These are phyloP conservation scores for Blastobotrys terrestris DNA, from an alignment of 805 yeast genomes.

Conservation along the genomic window DNA sequence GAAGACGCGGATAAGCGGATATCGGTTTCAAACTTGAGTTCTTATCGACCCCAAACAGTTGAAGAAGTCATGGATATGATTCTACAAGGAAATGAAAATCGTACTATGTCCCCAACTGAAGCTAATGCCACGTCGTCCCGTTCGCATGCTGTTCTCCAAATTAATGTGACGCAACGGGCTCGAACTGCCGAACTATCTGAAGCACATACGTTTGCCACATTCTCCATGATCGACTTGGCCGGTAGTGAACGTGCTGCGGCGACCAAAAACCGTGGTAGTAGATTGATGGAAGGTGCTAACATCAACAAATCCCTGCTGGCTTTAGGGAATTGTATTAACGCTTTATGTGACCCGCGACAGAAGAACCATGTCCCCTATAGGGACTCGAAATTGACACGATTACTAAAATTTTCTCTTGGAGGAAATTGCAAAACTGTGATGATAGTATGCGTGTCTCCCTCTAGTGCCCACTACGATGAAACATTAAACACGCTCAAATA, in stretches of 20 bases:
- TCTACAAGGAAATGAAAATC: conserved; percentile 59
- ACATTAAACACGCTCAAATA: conserved; percentile 85
- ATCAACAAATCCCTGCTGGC: conserved; percentile 85
- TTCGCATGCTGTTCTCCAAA: conserved; percentile 89
- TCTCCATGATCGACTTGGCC: conserved; percentile 86
- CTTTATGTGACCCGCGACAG: conserved; percentile 67
- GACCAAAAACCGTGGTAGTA: conserved; percentile 73
- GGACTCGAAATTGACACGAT: conserved; percentile 82
- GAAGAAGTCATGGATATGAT: conserved; percentile 56
- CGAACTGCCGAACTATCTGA: conserved; percentile 59
- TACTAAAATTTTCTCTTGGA: conserved; percentile 82
- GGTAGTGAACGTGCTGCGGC: conserved; percentile 94
- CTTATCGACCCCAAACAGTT: conserved; percentile 45
- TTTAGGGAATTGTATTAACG: conserved; percentile 89
- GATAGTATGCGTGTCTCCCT: conserved; percentile 92
- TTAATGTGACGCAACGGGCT: conserved; percentile 57
- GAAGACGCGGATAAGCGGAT: conserved; percentile 66
- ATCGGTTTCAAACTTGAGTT: conserved; percentile 63
- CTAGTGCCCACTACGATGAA: conserved; percentile 83
- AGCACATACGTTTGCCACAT: conserved; percentile 67
- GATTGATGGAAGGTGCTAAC: conserved; percentile 88
- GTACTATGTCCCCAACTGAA: conserved; percentile 83
- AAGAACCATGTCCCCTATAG: conserved; percentile 80
- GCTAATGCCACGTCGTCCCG: conserved; percentile 89
- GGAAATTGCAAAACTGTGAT: conserved; percentile 93